Conservation (phyloP, 2,329 filamentous ascomycete species). For the Botrytis deweyae region DNA sequence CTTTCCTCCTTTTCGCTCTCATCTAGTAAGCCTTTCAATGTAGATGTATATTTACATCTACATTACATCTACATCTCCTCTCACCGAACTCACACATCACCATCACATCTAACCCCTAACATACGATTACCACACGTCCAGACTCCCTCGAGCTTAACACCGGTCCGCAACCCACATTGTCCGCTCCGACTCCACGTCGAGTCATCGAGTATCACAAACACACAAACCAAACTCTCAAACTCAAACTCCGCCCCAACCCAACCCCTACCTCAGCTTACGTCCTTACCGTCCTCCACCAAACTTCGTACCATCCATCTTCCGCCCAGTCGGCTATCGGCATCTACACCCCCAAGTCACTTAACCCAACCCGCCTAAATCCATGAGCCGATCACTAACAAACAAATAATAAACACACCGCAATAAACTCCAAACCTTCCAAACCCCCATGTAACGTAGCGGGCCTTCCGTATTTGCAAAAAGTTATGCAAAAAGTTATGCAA, state of each 20-base stretch:
- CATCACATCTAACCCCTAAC: neutral
- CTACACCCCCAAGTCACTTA: neutral
- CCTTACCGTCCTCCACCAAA: neutral
- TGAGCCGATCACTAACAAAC: neutral
- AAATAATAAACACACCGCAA: neutral
- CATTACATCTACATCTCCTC: neutral
- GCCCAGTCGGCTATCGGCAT: conserved; percentile 1
- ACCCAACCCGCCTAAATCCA: neutral
- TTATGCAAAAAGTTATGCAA: neutral
- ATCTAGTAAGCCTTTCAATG: neutral
- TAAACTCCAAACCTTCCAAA: neutral
- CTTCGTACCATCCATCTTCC: neutral
- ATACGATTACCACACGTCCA: neutral
- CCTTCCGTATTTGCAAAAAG: neutral
- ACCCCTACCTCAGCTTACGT: neutral
- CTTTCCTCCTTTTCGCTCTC: neutral
- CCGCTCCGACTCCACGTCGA: neutral
- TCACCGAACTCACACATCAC: neutral
- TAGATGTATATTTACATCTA: too few relatives aligned
- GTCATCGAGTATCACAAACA: neutral
- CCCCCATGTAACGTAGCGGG: neutral
- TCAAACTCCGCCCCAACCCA: neutral
- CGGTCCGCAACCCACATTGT: neutral
- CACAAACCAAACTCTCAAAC: too few relatives aligned
- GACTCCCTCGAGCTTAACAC: neutral